These are phyloP conservation scores for Pleurozium schreberi DNA, from an alignment of 225 moss, liverwort and hornwort genomes.

Conservation along the genomic window DNA sequence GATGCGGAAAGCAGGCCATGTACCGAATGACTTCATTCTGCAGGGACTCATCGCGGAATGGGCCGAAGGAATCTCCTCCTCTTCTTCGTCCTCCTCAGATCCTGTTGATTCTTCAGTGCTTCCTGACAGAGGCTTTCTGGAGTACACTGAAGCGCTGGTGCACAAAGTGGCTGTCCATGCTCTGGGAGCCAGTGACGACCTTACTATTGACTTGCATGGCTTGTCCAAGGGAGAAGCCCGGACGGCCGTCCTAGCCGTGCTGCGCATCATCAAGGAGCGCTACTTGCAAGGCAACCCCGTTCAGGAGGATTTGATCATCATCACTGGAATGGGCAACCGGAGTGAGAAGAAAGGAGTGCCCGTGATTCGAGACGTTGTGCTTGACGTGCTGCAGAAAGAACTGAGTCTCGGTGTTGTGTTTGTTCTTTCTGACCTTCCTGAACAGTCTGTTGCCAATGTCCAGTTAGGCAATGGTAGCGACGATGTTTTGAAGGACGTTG, in stretches of 20 bases:
- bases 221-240: slow-evolving; percentile 89
- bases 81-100: not conserved
- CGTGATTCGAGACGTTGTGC: slow-evolving; percentile 57
- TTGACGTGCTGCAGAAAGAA: slow-evolving; percentile 66
- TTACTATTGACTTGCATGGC: slow-evolving; percentile 77
- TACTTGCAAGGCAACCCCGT: slow-evolving; percentile 40
- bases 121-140: slow-evolving; percentile 38
- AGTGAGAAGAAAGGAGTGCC: slow-evolving; percentile 61
- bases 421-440: slow-evolving; percentile 20
- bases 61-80: slow-evolving; percentile 66
- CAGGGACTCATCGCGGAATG: slow-evolving; percentile 76
- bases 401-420: slow-evolving; percentile 50
- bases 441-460: not conserved
- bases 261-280: slow-evolving; percentile 86
- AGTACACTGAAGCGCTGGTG: slow-evolving; percentile 61
- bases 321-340: slow-evolving; percentile 64
- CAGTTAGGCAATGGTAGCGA: not conserved
- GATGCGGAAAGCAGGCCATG: slow-evolving; percentile 93
- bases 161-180: slow-evolving; percentile 90
- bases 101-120: not conserved
- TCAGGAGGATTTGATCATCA: slow-evolving; percentile 67
- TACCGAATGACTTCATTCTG: slow-evolving; percentile 78
- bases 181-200: slow-evolving; percentile 11
- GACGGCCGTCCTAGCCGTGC: slow-evolving; percentile 68
- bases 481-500: not conserved